Conservation (phyloP, 345 rosid genomes). For the Balakata baccata region DNA sequence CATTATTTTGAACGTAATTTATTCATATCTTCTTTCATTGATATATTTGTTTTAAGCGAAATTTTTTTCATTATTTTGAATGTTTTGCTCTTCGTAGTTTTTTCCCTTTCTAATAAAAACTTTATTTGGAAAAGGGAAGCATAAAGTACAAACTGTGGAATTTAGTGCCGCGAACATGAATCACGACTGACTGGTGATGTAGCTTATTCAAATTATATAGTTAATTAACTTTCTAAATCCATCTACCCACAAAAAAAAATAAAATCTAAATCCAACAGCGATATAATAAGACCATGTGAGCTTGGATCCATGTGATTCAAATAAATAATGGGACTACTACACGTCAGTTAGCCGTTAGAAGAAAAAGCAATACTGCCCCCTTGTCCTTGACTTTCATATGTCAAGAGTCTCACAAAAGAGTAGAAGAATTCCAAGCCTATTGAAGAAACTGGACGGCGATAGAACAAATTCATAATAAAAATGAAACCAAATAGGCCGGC, state of each 20-base stretch:
- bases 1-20: too few species aligned
- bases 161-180: too few species aligned
- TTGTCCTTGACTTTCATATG: not conserved
- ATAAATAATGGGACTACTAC: not conserved
- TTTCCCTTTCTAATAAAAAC: too few species aligned
- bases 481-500: not conserved
- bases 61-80: too few species aligned
- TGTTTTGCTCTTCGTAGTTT: too few species aligned
- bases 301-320: conserved; percentile 12
- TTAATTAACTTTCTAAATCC: not conserved
- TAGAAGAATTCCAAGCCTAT: not conserved
- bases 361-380: not conserved
- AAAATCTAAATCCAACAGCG: not conserved
- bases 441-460: not conserved
- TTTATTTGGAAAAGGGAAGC: too few species aligned
- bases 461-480: not conserved
- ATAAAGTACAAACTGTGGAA: too few species aligned
- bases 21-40: too few species aligned
- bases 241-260: too few species aligned
- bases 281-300: conserved; percentile 15
- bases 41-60: too few species aligned
- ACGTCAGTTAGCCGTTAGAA: conserved; percentile 40
- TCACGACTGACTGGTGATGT: too few species aligned
- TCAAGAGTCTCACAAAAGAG: not conserved
- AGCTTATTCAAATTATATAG: not conserved